phyloP scores from a whole-genome alignment of 352 stramenopile species.

The Globisporangium camurandrum region DNA sequence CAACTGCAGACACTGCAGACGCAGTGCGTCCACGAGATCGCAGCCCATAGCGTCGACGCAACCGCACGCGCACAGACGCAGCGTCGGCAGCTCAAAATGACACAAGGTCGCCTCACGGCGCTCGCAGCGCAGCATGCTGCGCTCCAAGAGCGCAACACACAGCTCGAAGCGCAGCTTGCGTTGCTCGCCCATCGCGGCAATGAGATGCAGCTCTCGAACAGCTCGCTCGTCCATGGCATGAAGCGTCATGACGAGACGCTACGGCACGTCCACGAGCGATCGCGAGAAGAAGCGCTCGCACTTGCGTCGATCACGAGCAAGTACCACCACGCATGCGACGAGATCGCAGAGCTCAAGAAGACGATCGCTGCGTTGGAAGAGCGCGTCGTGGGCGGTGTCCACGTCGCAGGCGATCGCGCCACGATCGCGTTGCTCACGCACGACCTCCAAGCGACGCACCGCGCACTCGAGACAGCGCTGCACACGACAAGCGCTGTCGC shows the following conservation, averaged over 20 bases:
- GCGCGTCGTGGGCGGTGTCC: slow-evolving; percentile 54
- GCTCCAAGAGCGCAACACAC: slow-evolving; percentile 17
- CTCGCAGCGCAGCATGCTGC: slow-evolving; percentile 39
- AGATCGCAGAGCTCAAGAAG: slow-evolving; percentile 64
- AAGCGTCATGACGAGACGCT: slow-evolving; percentile 69
- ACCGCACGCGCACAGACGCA: slow-evolving; percentile 27
- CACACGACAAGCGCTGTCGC: background rate
- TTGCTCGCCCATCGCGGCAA: slow-evolving; percentile 23
- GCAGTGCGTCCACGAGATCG: slow-evolving; percentile 54
- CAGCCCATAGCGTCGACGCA: slow-evolving; percentile 29
- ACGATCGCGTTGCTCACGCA: slow-evolving; percentile 53
- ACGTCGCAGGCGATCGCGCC: slow-evolving; percentile 54
- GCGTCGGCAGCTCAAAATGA: slow-evolving; percentile 42
- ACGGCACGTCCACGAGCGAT: slow-evolving; percentile 47
- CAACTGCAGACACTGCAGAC: slow-evolving; percentile 52
- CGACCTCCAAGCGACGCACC: slow-evolving; percentile 47
- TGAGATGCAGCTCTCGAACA: slow-evolving; percentile 43
- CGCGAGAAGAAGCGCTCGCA: slow-evolving; percentile 36
- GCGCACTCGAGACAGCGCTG: slow-evolving; percentile 6
- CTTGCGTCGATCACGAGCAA: slow-evolving; percentile 46
- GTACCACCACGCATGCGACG: slow-evolving; percentile 63
- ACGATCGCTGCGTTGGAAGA: slow-evolving; percentile 62
- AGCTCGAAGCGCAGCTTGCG: slow-evolving; percentile 21
- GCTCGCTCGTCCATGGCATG: slow-evolving; percentile 53
- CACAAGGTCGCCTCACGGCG: slow-evolving; percentile 41